Percentiles rank a stretch among this genome's conserved stretches.
Evolutionary conservation across 208 protist genomes (phyloP).

Genomic region (Perkinsela sp.): DNA sequence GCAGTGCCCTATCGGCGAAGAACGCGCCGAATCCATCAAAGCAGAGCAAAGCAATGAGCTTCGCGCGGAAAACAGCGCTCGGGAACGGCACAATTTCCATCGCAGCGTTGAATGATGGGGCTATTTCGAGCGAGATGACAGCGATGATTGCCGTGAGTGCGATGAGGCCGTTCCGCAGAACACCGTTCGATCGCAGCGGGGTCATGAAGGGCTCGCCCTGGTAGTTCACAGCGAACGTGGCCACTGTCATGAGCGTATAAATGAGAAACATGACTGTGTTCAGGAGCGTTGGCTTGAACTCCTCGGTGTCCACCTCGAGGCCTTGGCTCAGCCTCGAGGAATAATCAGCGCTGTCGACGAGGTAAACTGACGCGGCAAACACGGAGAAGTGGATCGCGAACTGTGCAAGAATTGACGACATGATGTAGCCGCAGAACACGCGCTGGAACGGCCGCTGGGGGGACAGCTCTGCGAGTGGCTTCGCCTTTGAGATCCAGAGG

Average conservation of each 20-base stretch:
- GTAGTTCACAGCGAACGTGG: constrained; percentile 92
- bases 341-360: constrained; percentile 33
- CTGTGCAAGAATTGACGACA: constrained; percentile 74
- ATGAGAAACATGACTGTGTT: constrained; percentile 90
- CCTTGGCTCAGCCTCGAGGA: constrained; percentile 19
- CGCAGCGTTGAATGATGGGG: constrained; percentile 34
- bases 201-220: constrained; percentile 78
- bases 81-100: constrained; percentile 65
- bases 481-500: constrained; percentile 83
- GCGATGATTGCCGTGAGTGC: constrained; percentile 31
- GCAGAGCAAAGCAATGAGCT: constrained; percentile 30
- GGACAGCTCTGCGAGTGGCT: constrained; percentile 65
- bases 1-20: constrained; percentile 25
- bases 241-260: constrained; percentile 62
- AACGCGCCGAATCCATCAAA: constrained; percentile 35
- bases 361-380: constrained; percentile 47
- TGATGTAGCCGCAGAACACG: constrained; percentile 82
- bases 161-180: constrained; percentile 53
- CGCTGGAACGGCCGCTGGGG: constrained; percentile 57
- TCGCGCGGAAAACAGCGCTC: constrained; percentile 23
- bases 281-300: constrained; percentile 80
- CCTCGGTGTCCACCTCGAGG: constrained; percentile 21
- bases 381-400: constrained; percentile 73
- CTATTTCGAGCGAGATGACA: constrained; percentile 31
- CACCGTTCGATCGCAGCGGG: constrained; percentile 54